These are phyloP conservation scores for Lentinus tigrinus DNA, from an alignment of 768 basidiomycete genomes.

Conservation along the genomic window DNA sequence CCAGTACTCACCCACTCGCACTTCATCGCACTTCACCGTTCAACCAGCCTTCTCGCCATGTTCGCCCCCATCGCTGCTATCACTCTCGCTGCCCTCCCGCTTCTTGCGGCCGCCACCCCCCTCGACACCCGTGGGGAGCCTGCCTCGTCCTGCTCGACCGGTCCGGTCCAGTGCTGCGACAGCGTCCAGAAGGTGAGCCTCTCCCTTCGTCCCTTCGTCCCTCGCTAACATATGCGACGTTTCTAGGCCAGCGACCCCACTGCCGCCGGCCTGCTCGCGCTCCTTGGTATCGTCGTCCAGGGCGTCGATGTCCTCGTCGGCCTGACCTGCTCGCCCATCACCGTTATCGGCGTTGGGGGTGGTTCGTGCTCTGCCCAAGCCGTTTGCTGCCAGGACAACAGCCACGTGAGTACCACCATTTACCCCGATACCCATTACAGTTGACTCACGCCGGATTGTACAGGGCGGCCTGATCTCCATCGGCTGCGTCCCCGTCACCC, in stretches of 20 bases:
- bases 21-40: neutral
- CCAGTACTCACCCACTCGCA: neutral
- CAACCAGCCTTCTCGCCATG: neutral
- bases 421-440: too few species aligned
- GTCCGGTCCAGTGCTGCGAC: constrained; percentile 16
- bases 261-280: constrained; percentile 13
- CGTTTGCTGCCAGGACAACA: constrained; percentile 29
- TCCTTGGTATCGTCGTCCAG: constrained; percentile 24
- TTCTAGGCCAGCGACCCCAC: constrained; percentile 10
- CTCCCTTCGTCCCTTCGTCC: neutral
- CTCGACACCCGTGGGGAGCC: constrained; percentile 1
- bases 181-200: constrained; percentile 1
- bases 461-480: constrained; percentile 18
- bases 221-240: neutral
- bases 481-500: constrained; percentile 16
- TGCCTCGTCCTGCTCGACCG: constrained; percentile 9
- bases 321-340: constrained; percentile 25
- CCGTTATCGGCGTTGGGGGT: constrained; percentile 20
- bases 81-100: constrained; percentile 13
- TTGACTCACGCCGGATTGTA: neutral
- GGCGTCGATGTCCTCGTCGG: constrained; percentile 23
- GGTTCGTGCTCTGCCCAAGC: constrained; percentile 21
- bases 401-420: constrained; percentile 14
- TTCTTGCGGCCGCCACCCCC: constrained; percentile 23
- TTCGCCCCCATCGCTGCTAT: constrained; percentile 8